Base-by-base conservation (phyloP, 768 basidiomycete species). In the Rhizopogon sp. region DNA sequence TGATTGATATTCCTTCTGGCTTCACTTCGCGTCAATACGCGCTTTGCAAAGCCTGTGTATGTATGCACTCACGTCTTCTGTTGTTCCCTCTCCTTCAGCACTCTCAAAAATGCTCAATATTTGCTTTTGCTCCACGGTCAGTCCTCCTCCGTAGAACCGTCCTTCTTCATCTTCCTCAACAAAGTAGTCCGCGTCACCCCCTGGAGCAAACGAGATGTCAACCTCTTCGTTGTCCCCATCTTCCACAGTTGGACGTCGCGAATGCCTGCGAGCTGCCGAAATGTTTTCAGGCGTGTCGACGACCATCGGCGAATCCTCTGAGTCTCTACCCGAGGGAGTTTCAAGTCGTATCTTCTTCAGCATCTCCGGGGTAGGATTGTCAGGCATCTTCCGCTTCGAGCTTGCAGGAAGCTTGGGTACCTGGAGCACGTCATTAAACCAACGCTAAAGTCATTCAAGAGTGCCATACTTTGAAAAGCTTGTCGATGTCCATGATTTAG, bases 21-120 rank as follows among this genome's bases (percentile, higher is more conserved):
- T 90, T 58, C 35, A 60, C 60, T 4, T 22, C 35, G 4, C 29
- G 54, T 54, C 33, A 43, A 47, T n/a, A 56, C 10, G n/a, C 29
- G 14, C n/a, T 20, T 52, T 35, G 51, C 14, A 31, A 14, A 17
- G 50, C 2, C 28, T 17, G 39, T 11, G 52, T 40, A 31, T 50
- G 42, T 40, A 31, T 50, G 42, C 47, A 76, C 85, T 65, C 70
- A 91, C 92, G 57, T 88, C 86, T 52, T 87, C 86, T 42, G 80
- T 77, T 16, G 74, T 77, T 17, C 79, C 84, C 41, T 85, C 83
- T 8, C 79, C 81, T 43, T 78, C 83, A 6, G 84, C 80, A 50
- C 73, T 79, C 61, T 98, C 96, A 67, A 99, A 96, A 56, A 99
- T 95, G 60, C 90, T 93, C 55, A 99, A 66, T 39, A 99, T 98